Conservation (phyloP, 306 rosid species). For the Cicer chorassanicum region DNA sequence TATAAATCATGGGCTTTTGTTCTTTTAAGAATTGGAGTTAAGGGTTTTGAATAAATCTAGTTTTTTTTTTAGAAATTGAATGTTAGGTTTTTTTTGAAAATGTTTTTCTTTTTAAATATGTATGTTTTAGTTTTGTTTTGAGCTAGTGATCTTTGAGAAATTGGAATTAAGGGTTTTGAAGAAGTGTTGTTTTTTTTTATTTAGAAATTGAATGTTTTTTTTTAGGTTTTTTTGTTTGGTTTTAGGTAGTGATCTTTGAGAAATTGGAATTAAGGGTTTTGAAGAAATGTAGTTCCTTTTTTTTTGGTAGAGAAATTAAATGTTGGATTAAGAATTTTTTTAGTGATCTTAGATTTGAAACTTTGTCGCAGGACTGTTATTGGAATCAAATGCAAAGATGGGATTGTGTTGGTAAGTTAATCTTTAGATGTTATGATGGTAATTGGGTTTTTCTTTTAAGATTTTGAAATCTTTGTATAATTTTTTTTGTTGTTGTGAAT, state of each 20-base stretch:
- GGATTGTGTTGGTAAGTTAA: conserved; percentile 75
- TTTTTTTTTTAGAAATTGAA: conserved; percentile 19
- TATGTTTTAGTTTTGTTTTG: background rate
- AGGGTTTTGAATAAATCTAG: background rate
- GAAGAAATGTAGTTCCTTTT: background rate
- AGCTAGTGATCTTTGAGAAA: conserved; percentile 24
- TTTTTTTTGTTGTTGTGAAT: background rate
- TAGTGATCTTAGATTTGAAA: conserved; percentile 40
- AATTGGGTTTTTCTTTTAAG: background rate
- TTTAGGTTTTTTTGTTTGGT: background rate
- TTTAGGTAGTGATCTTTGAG: background rate
- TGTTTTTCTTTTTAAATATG: background rate
- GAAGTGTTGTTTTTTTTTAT: background rate
- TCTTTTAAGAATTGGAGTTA: background rate
- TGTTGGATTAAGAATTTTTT: background rate
- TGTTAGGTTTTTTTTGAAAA: background rate
- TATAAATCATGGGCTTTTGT: background rate
- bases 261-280: conserved; percentile 12
- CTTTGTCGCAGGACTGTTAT: conserved; percentile 82
- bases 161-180: conserved; percentile 10
- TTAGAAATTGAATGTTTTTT: conserved; percentile 17
- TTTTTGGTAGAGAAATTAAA: conserved; percentile 2
- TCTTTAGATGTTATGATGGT: background rate
- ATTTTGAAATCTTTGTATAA: background rate
- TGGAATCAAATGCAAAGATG: conserved; percentile 97